These are phyloP conservation scores for Trichoderma reesei DNA, from an alignment of 495 filamentous ascomycete genomes.

Conservation along the genomic window DNA sequence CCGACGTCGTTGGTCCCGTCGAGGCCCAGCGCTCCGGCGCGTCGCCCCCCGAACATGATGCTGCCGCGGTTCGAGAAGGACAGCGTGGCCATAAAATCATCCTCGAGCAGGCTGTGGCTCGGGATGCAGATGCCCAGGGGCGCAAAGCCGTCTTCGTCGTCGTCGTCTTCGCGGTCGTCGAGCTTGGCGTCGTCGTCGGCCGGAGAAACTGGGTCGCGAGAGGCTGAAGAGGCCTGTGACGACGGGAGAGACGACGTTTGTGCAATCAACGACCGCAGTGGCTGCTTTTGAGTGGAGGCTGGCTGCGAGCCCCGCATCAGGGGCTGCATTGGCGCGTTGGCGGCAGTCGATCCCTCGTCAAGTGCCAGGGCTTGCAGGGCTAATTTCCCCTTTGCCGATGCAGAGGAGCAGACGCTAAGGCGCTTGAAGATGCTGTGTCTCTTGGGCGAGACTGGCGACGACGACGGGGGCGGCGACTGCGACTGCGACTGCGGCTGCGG, in stretches of 20 bases:
- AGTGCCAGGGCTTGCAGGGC: neutral
- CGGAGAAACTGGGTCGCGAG: neutral
- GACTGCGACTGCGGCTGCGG: too few relatives aligned
- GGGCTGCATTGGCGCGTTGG: conserved; percentile 11
- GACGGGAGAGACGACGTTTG: neutral
- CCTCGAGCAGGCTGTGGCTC: conserved; percentile 41
- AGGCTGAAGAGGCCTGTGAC: neutral
- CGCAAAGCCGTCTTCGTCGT: conserved; percentile 19
- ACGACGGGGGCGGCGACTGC: neutral
- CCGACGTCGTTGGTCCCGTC: conserved; percentile 8
- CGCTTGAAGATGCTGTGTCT: neutral
- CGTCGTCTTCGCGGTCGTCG: too few relatives aligned
- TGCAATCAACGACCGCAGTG: conserved; percentile 3
- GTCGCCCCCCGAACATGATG: conserved; percentile 50
- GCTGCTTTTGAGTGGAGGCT: conserved; percentile 9
- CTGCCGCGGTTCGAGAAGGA: conserved; percentile 55
- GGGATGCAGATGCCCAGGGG: conserved; percentile 44
- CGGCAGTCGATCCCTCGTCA: neutral
- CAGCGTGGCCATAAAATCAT: conserved; percentile 37
- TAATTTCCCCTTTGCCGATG: conserved; percentile 6
- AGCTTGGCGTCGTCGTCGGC: neutral
- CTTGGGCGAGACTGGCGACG: neutral
- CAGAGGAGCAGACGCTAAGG: neutral
- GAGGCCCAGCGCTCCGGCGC: conserved; percentile 15
- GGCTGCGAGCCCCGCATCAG: conserved; percentile 11